phyloP scores from a whole-genome alignment of 1,284 basidiomycete genomes.

The Ceratobasidium papillatum region DNA sequence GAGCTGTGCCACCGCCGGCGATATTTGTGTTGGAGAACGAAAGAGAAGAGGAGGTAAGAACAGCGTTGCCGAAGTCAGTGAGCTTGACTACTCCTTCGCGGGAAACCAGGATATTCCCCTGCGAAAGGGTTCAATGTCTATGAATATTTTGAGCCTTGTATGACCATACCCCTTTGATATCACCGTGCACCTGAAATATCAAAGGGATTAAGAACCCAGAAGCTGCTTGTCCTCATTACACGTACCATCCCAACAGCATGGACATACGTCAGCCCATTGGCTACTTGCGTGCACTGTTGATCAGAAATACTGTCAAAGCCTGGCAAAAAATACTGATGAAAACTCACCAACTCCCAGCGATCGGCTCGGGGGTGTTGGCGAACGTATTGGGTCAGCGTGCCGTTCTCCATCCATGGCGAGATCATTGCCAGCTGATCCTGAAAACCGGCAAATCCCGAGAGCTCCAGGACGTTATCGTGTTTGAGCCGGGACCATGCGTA shows the following conservation, averaged over 20 bases:
- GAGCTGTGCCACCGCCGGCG: not conserved
- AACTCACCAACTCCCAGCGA: not conserved
- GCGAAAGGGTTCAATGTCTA: not conserved
- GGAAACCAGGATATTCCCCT: not conserved
- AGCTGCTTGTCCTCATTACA: no score
- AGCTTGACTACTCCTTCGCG: not conserved
- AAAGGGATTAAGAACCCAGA: not conserved
- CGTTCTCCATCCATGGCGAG: not conserved
- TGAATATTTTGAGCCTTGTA: not conserved
- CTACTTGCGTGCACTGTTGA: not conserved
- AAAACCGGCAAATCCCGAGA: not conserved
- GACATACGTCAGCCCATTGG: not conserved
- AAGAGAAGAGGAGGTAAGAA: not conserved
- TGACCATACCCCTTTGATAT: not conserved
- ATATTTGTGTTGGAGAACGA: not conserved
- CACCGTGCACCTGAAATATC: not conserved
- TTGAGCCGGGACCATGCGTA: not conserved
- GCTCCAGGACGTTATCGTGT: not conserved
- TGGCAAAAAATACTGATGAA: not conserved
- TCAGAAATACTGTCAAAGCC: not conserved
- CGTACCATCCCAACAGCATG: constrained; percentile 10
- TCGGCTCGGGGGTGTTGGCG: not conserved
- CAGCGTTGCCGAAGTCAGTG: not conserved
- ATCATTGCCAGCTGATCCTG: not conserved
- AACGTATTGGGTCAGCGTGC: not conserved